phyloP scores from a whole-genome alignment of 495 filamentous ascomycete species.

The Cladorrhinum samala region DNA sequence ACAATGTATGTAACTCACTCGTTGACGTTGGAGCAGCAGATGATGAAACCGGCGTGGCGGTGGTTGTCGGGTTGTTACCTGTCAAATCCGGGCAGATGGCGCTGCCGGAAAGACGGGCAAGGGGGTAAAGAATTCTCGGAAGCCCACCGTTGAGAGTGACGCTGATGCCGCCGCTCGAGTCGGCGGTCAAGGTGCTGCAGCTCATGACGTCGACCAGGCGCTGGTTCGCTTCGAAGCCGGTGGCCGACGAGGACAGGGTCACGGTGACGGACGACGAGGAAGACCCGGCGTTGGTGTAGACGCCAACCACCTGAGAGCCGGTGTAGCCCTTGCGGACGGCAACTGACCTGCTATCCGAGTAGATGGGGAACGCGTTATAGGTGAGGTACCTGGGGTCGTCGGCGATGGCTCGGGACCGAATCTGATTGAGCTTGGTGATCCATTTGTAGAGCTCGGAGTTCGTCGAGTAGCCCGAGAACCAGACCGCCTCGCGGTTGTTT shows the following conservation, averaged over 20 bases:
- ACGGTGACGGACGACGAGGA: slow-evolving; percentile 43
- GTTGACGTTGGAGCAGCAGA: slow-evolving; percentile 1
- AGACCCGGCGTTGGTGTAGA: slow-evolving; percentile 55
- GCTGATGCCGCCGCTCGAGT: slow-evolving; percentile 38
- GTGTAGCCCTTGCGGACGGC: slow-evolving; percentile 59
- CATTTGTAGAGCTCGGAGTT: slow-evolving; percentile 53
- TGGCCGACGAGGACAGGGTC: slow-evolving; percentile 35
- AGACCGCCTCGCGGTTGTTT: slow-evolving; percentile 67
- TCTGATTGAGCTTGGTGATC: slow-evolving; percentile 47
- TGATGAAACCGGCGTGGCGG: neutral
- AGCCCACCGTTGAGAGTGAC: slow-evolving; percentile 44
- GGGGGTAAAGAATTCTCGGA: slow-evolving; percentile 46
- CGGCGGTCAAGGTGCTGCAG: slow-evolving; percentile 40
- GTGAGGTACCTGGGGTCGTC: slow-evolving; percentile 42
- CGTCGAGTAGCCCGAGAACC: slow-evolving; percentile 60
- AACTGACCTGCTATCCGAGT: slow-evolving; percentile 50
- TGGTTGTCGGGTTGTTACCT: slow-evolving; percentile 3
- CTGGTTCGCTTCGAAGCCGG: slow-evolving; percentile 34
- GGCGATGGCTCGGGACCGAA: slow-evolving; percentile 51
- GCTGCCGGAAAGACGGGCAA: slow-evolving; percentile 27
- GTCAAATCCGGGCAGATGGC: slow-evolving; percentile 33
- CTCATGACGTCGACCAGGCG: slow-evolving; percentile 45
- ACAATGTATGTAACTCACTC: neutral
- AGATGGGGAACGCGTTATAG: slow-evolving; percentile 51
- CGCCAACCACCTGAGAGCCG: slow-evolving; percentile 50